These are phyloP conservation scores for Penicillium sp. DNA, from an alignment of 2,329 filamentous ascomycete genomes.

Conservation along the genomic window DNA sequence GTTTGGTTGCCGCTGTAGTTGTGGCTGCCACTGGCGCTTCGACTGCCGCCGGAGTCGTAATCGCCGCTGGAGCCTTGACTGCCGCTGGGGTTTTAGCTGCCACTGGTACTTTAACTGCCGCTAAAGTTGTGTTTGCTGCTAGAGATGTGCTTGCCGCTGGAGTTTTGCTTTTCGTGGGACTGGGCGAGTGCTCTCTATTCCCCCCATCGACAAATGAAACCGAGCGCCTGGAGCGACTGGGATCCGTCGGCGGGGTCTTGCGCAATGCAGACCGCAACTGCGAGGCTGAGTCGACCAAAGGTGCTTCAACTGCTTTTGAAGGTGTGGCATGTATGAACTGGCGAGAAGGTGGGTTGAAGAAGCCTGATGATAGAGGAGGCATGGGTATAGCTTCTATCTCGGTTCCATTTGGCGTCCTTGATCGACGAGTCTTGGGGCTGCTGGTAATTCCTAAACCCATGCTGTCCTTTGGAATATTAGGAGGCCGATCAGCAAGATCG, in stretches of 20 bases:
- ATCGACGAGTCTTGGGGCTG: background rate
- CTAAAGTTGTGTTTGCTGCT: too few species aligned
- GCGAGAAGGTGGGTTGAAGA: background rate
- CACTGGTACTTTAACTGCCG: too few species aligned
- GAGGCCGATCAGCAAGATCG: background rate
- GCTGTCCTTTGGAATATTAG: background rate
- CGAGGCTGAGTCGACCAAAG: background rate
- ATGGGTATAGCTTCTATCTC: background rate
- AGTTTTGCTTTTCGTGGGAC: background rate
- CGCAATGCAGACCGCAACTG: conserved; percentile 18
- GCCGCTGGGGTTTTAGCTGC: too few species aligned
- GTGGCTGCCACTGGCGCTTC: too few species aligned
- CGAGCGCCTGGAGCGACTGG: conserved; percentile 16
- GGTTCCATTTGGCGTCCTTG: background rate
- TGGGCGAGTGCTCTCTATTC: background rate
- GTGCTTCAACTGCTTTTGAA: background rate
- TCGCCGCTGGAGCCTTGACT: too few species aligned
- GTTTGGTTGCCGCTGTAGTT: too few species aligned
- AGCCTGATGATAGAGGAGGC: background rate
- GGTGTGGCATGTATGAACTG: background rate
- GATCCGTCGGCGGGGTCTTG: conserved; percentile 20
- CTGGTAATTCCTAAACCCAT: background rate
- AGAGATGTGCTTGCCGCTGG: background rate
- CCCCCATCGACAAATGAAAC: conserved; percentile 24
- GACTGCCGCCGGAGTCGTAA: too few species aligned